A percentile compares a stretch with the other conserved stretches of the same genome.
Conservation (phyloP, 2,329 filamentous ascomycete species). For the Periconia sp. region DNA sequence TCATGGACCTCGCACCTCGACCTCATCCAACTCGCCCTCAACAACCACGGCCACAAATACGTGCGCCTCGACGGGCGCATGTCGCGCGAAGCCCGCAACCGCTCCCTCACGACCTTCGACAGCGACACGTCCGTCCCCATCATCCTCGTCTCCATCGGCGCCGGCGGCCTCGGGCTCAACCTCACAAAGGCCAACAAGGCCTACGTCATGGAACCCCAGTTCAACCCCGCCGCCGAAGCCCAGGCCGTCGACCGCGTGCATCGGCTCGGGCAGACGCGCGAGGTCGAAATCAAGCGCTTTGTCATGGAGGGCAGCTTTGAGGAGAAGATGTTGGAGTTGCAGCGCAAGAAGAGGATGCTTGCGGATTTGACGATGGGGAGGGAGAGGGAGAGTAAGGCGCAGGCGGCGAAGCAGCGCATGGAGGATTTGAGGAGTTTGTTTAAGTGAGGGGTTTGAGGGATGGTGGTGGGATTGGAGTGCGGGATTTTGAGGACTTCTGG, state of each 20-base stretch:
- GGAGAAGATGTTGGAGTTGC: slow-evolving; percentile 86
- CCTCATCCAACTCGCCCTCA: slow-evolving; percentile 81
- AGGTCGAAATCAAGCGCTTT: slow-evolving; percentile 83
- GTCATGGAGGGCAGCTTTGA: slow-evolving; percentile 92
- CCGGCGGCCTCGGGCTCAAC: slow-evolving; percentile 89
- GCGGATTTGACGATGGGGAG: slow-evolving; percentile 69
- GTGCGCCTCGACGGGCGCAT: slow-evolving; percentile 90
- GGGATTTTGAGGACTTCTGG: neutral
- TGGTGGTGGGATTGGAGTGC: no score
- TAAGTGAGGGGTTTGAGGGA: slow-evolving; percentile 15
- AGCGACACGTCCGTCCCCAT: slow-evolving; percentile 71
- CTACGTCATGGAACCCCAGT: slow-evolving; percentile 98
- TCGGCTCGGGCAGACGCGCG: slow-evolving; percentile 70
- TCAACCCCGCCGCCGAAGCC: slow-evolving; percentile 91
- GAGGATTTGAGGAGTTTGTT: slow-evolving; percentile 64
- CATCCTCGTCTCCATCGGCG: slow-evolving; percentile 89
- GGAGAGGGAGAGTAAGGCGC: slow-evolving; percentile 59
- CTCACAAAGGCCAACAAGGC: slow-evolving; percentile 82
- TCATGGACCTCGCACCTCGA: slow-evolving; percentile 96
- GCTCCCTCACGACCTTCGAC: slow-evolving; percentile 76
- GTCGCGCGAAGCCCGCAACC: slow-evolving; percentile 71
- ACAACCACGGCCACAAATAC: slow-evolving; percentile 65
- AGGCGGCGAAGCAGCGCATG: slow-evolving; percentile 66
- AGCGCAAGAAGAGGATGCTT: slow-evolving; percentile 89
- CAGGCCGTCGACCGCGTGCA: slow-evolving; percentile 88